These are phyloP conservation scores for Neoscytalidium dimidiatum DNA, from an alignment of 2,329 filamentous ascomycete genomes.

Conservation along the genomic window DNA sequence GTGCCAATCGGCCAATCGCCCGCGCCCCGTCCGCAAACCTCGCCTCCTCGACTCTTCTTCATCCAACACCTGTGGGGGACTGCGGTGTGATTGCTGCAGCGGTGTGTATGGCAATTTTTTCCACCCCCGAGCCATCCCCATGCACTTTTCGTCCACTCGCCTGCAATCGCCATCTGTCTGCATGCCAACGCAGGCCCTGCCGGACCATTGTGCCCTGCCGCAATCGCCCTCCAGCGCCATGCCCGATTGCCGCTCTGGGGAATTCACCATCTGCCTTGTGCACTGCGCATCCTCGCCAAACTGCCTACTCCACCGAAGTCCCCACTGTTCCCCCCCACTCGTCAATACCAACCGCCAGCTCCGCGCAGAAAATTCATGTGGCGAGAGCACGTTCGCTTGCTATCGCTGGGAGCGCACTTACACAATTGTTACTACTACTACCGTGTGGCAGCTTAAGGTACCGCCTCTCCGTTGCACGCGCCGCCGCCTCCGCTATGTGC, in stretches of 20 bases:
- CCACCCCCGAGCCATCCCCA: neutral
- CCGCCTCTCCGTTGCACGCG: no score
- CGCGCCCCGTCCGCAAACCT: neutral
- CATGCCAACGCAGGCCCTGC: neutral
- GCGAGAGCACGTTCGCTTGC: neutral
- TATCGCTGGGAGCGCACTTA: neutral
- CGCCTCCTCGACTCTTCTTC: neutral
- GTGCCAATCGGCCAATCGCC: conserved; percentile 10
- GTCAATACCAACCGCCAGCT: neutral
- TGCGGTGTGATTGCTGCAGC: neutral
- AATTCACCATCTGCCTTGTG: neutral
- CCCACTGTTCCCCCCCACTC: conserved; percentile 1
- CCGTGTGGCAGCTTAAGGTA: no score
- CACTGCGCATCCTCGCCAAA: conserved; percentile 7
- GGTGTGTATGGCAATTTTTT: neutral
- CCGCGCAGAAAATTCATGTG: neutral
- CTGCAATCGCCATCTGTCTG: neutral
- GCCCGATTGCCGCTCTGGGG: conserved; percentile 11
- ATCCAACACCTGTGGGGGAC: no score
- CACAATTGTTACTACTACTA: neutral
- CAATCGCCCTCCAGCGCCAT: neutral
- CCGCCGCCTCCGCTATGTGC: no score
- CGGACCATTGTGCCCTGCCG: neutral
- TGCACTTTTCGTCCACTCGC: conserved; percentile 1
- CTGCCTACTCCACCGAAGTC: neutral